phyloP scores from a whole-genome alignment of 75 land plant genomes.

The Selaginella moellendorffii region DNA sequence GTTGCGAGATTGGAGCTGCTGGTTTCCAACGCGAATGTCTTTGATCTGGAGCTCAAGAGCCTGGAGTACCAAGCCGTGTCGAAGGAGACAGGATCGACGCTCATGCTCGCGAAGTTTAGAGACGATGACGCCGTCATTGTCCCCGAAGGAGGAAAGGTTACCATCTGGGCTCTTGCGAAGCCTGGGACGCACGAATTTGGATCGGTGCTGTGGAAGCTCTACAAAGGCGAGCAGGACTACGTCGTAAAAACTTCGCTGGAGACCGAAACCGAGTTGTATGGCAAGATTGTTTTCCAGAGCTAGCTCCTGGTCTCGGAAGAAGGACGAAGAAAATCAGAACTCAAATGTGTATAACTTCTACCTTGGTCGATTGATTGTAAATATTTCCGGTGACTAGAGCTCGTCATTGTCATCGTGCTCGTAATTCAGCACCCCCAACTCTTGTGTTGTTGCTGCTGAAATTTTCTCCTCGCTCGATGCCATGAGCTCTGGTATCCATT shows the following conservation, averaged over 20 bases:
- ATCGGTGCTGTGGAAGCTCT: not conserved
- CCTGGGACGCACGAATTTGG: not conserved
- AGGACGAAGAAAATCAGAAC: no score
- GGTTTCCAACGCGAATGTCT: not conserved
- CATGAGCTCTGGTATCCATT: constrained; percentile 12
- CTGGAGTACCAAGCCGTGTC: not conserved
- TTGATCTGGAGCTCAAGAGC: not conserved
- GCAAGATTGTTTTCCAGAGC: not conserved
- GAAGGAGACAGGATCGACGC: not conserved
- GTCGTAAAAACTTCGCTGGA: not conserved
- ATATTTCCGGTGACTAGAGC: no score
- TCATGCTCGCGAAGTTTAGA: not conserved
- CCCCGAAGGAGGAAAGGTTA: not conserved
- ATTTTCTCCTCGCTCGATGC: no score
- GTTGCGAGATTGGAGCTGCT: not conserved
- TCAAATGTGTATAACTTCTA: no score
- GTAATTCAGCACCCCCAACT: no score
- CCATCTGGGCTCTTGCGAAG: not conserved
- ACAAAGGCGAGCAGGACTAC: not conserved
- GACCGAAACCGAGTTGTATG: not conserved
- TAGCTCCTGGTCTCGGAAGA: no score
- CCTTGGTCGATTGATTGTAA: no score
- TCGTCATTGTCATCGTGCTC: no score
- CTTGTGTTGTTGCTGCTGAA: no score
- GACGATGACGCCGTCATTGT: not conserved